Percentiles rank a stretch among this genome's conserved stretches.
Conservation (phyloP, 177 flowering plant species). For the Telopea speciosissima region DNA sequence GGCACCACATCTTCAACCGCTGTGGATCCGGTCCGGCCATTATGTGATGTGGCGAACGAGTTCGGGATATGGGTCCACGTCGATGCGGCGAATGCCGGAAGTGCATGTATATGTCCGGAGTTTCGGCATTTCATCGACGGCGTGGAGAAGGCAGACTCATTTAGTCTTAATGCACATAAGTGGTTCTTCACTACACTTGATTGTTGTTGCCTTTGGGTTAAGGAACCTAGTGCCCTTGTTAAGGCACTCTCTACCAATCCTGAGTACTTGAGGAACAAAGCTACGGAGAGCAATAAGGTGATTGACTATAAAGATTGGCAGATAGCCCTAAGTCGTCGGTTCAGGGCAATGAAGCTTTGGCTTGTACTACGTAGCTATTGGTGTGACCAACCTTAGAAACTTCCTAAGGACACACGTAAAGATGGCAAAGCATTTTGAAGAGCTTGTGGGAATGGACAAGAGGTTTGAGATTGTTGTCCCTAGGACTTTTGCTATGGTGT, state of each 20-base stretch:
- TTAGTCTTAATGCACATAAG: slow-evolving; percentile 24
- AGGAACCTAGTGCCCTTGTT: slow-evolving; percentile 37
- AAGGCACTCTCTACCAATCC: slow-evolving; percentile 53
- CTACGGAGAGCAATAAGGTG: slow-evolving; percentile 44
- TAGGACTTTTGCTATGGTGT: no score
- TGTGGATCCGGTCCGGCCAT: slow-evolving; percentile 42
- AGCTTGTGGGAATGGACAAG: slow-evolving; percentile 7
- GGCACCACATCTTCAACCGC: slow-evolving; percentile 65
- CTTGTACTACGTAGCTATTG: slow-evolving; percentile 43
- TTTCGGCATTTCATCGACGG: slow-evolving; percentile 52
- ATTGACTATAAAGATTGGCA: slow-evolving; percentile 13
- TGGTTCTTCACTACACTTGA: slow-evolving; percentile 44
- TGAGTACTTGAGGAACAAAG: slow-evolving; percentile 55
- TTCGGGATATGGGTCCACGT: background rate
- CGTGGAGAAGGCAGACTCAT: slow-evolving; percentile 8
- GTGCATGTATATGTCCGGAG: slow-evolving; percentile 66
- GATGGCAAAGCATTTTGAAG: no score
- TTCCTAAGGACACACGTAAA: no score
- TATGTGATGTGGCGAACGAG: slow-evolving; percentile 16
- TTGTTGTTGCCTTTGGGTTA: slow-evolving; percentile 55
- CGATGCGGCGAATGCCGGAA: slow-evolving; percentile 20
- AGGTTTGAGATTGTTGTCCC: slow-evolving; percentile 23
- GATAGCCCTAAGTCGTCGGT: background rate
- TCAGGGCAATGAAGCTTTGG: background rate
- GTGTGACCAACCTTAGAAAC: slow-evolving; percentile 19